Evolutionary conservation across 768 basidiomycete species (phyloP), one percentile per base, ranked within the genome.

Genomic region (Phylloporus sp.): DNA sequence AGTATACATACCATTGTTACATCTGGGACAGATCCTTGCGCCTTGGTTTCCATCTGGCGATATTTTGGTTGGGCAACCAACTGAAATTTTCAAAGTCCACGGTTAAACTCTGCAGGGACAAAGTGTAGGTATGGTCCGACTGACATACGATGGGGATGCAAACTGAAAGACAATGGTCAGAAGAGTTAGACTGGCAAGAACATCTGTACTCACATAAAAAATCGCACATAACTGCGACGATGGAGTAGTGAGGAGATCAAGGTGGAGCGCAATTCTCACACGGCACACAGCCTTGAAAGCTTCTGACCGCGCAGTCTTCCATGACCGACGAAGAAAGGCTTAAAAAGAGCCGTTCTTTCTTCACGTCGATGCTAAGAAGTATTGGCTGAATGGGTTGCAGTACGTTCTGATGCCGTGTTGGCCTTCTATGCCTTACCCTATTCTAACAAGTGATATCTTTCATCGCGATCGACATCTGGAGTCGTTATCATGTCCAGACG

Each of bases 21-120:
- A 90, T 46, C 79, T 76, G 15, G 88, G 88, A 60, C 88, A 90
- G 46, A 85, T 61, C 46, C 80, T 76, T 20, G 80, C 67, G 9
- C 71, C 75, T 47, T 76, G 73, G 45, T 79, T 72, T 22, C 78
- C 79, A 26, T 81, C 76, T 10, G 82, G 75, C 55, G 79, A 81
- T 54, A 86, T 60, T 55, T 70, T 80, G 28, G 80, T 82, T 47
- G 79, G 76, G 66, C 84, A 85, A 39, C 87, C 87, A 59, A 86
- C 88, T 90, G 58, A 13, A 45, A 46, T 40, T 41, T 35, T 29
- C 34, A 6, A 10, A 13, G 24, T 8, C 6, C 39, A 55, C 39
- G 22, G 50, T 58, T 34, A 57, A 46, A 52, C 38, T 36, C 49
- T 57, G 53, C 49, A 54, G 56, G 52, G 50, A 40, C 9, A 22